Evolutionary conservation across 768 basidiomycete species (phyloP), one percentile per base, ranked within the genome.

Genomic region (Kwoniella mangroviensis): DNA sequence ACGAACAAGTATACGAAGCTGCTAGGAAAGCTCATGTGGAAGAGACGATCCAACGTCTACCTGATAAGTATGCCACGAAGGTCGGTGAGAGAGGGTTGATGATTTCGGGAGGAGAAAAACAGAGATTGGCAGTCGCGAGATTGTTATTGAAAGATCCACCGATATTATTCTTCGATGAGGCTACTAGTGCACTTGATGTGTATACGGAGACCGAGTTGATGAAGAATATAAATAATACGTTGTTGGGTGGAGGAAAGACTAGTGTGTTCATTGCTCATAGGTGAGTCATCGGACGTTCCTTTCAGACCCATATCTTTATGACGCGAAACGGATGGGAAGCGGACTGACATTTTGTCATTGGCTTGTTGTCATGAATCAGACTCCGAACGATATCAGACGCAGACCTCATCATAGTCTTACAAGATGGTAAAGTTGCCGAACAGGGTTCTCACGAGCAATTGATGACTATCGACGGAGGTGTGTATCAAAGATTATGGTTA

Each of bases 51-150:
- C 85, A 87, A 85, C 86, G 88, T 43, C 84, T 99, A 42, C 94
- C 95, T 0, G 92, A 94, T 5, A 90, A 90, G 67, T 99, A 97
- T 82, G 77, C 84, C 51, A 98, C 97, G 2, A 91, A 91, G 77
- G 97, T 99, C 24, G 97, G 97, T 0, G 97, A 99, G 84, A 85
- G 97, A 51, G 97, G 97, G 4, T 82, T 98, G 80, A 99, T 99
- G 97, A 93, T 99, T 58, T 95, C 93, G 45, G 97, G 97, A 0
- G 97, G 97, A 1, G 97, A 99, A 87, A 99, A 99, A 84, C 97
- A 99, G 85, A 84, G 97, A 61, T 84, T 99, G 75, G 97, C 97
- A 2, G 92, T 99, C 19, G 97, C 97, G 24, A 86, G 97, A 26
- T 90, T 95, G 42, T 83, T 99, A 76, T 84, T 98, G 59, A 98